Conservation (phyloP, 768 basidiomycete genomes). For the Plicaturopsis crispa region DNA sequence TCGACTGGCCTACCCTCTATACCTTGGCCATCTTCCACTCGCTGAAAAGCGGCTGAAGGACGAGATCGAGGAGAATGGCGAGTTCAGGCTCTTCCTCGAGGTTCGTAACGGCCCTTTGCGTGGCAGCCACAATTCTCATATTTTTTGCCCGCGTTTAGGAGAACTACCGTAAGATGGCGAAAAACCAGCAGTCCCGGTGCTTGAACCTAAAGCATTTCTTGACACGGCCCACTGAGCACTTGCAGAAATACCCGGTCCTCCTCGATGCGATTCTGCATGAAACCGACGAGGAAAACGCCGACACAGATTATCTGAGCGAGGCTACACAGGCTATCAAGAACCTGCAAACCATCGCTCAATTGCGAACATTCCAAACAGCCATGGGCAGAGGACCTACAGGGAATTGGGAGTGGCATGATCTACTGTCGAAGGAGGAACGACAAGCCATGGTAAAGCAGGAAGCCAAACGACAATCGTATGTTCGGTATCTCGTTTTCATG, state of each 20-base stretch:
- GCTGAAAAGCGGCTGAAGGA: constrained; percentile 86
- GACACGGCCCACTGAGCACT: constrained; percentile 70
- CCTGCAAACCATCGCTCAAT: constrained; percentile 71
- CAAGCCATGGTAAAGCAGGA: constrained; percentile 63
- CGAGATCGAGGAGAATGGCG: constrained; percentile 73
- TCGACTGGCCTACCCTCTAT: constrained; percentile 77
- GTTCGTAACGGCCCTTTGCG: constrained; percentile 27
- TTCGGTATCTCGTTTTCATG: constrained; percentile 4
- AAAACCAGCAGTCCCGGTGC: constrained; percentile 42
- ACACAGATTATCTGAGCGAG: constrained; percentile 74
- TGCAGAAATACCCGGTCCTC: constrained; percentile 78
- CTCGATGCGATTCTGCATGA: constrained; percentile 83
- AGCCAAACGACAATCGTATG: constrained; percentile 79
- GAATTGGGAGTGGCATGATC: constrained; percentile 88
- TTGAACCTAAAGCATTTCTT: constrained; percentile 74
- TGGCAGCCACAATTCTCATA: constrained; percentile 1
- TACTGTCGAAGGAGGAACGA: constrained; percentile 64
- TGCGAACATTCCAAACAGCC: constrained; percentile 85
- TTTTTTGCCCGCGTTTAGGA: constrained; percentile 9
- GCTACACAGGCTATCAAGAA: constrained; percentile 81
- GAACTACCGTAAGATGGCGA: constrained; percentile 35
- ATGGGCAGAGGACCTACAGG: constrained; percentile 76
- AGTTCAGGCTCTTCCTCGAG: constrained; percentile 82
- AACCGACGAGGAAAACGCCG: constrained; percentile 74
- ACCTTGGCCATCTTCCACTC: constrained; percentile 75